Base-by-base conservation (phyloP, 306 rosid genomes). In the Bauhinia variegata region DNA sequence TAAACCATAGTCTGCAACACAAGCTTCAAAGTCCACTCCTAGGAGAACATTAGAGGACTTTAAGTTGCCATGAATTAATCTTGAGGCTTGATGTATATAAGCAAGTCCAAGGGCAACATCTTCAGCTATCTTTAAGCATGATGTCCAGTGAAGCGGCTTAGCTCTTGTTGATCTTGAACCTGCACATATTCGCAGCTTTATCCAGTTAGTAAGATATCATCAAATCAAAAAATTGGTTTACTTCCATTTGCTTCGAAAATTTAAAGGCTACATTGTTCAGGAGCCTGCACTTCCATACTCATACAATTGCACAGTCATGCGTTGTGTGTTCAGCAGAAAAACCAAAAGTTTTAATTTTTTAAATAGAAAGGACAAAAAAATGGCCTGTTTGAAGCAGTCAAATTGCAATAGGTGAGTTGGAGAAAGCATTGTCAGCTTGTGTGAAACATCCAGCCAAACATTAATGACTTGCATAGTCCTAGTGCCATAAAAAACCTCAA, bases 61-160 rank as follows among this genome's bases (percentile, higher is more conserved):
- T 19, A 92, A 70, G 77, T 87, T 89, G 63, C 96, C 96, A 48
- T 92, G 98, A 69, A 84, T 78, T 54, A 92, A 48, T 36, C 73
- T 80, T 0, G 96, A 86, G 15, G 70, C 82, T 78, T 84, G 95
- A 54, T 92, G 96, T 47, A 92, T 84, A 58, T 87, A 92, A 19
- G 93, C 87, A 64, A 92, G 86, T 72, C 98, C 98, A 46, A 84
- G 96, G 7, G 96, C 96, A 28, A 89, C 86, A 73, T 92, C 98
- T 78, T 92, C 98, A 0, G 98, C 96, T 73, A 92, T 89, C 85
- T 92, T 92, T 65, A 92, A 77, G 78, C 98, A 89, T 71, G 98
- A 92, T 17, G 98, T 92, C 98, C 98, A 92, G 74, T 92, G 98
- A 13, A 92, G 82, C 39, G 98, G 96, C 84, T 89, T 92, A 0